These are phyloP conservation scores for Poa annua DNA, from an alignment of 176 grass and related monocot species.

Conservation along the genomic window DNA sequence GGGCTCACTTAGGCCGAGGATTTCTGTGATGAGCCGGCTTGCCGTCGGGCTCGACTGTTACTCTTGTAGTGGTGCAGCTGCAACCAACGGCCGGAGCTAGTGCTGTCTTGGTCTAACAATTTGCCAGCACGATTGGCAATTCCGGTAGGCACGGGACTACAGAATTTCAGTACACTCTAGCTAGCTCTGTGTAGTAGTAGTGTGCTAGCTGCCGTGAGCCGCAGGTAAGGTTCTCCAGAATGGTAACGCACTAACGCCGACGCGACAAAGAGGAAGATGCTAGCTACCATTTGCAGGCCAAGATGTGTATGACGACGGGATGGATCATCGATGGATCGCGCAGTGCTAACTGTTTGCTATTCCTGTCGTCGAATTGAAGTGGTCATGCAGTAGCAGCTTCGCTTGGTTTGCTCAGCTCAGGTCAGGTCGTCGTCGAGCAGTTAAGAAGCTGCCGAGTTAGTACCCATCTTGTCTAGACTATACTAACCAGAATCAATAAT, in stretches of 20 bases:
- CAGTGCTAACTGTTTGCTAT: constrained; percentile 21
- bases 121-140: neutral
- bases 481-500: neutral
- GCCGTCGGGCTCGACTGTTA: no score
- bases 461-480: neutral
- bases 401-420: neutral
- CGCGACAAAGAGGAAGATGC: constrained; percentile 5
- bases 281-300: neutral
- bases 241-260: neutral
- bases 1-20: no score
- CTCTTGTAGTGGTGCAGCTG: neutral
- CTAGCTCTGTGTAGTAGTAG: no score
- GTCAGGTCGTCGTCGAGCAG: neutral
- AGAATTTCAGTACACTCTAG: neutral
- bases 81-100: neutral
- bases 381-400: neutral
- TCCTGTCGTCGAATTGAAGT: constrained; percentile 2
- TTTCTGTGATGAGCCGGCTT: no score
- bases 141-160: neutral
- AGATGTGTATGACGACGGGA: neutral
- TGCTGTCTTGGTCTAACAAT: neutral
- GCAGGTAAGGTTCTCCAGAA: neutral
- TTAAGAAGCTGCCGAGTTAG: neutral
- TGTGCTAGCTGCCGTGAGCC: neutral
- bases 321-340: neutral